Base-by-base conservation (phyloP, 441 rosid genomes). In the Isatis lusitanica region DNA sequence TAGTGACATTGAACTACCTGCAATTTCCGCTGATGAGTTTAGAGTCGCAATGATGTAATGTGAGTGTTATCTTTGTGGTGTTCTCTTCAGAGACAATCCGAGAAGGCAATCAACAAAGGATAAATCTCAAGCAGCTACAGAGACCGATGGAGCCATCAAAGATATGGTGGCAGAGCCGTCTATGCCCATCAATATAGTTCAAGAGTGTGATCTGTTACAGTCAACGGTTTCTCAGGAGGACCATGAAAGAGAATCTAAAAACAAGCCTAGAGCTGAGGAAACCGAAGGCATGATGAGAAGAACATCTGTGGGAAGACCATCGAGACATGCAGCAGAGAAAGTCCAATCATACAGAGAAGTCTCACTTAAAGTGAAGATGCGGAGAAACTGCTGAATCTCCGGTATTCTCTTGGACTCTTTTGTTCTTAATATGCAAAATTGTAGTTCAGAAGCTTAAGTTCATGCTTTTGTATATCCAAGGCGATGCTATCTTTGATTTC, bases 291-390 rank as follows among this genome's bases (percentile, higher is more conserved):
- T 2, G 71, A 6, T 31, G 58, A 72, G 72, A 58, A 77, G 86
- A 78, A 43, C 50, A 73, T 83, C 85, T 43, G 53, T 78, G 0
- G 85, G 86, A 70, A 86, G 90, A 80, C 88, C 85, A 38, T 74
- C 65, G 57, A 80, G 90, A 51, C 82, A 46, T 74, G 90, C 87
- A 17, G 82, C 73, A 35, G 85, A 66, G 66, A 88, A 82, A 78
- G 79, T 86, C 42, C 87, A 86, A 43, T 82, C 92, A 30, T 88
- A 83, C 86, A 86, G 74, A 80, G 92, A 88, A 83, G 74, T 80
- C 51, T 79, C 88, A 30, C 55, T 84, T 24, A 88, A 82, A n/a
- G 76, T 74, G 44, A 88, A 88, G 82, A 79, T 88, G 92, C 87
- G 90, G 15, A 68, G 86, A 70, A 1, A 52, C 15, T 51, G 57